A percentile compares a stretch with the other conserved stretches of the same genome.
Conservation (phyloP, 768 basidiomycete species). For the Tylopilus balloui region DNA sequence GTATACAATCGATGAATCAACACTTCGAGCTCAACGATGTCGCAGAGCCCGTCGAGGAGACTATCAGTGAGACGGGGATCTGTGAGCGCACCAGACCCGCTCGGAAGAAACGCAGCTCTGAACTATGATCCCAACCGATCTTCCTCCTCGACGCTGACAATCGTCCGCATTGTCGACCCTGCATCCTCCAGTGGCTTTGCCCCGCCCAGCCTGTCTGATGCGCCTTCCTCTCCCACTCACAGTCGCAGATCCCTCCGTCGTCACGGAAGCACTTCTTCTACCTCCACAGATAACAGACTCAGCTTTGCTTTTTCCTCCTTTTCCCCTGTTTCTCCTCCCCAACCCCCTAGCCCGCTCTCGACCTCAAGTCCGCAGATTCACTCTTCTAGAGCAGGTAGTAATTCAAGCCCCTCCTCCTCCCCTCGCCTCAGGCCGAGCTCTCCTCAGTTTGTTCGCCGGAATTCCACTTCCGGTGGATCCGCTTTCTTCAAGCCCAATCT, state of each 20-base stretch:
- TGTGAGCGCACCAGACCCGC: slow-evolving; percentile 63
- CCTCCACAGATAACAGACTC: slow-evolving; percentile 36
- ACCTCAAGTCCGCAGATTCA: slow-evolving; percentile 29
- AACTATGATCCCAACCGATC: slow-evolving; percentile 52
- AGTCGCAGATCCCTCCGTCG: slow-evolving; percentile 32
- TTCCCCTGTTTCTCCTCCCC: slow-evolving; percentile 26
- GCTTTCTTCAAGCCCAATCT: slow-evolving; percentile 46
- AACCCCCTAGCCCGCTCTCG: slow-evolving; percentile 18
- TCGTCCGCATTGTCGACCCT: slow-evolving; percentile 57
- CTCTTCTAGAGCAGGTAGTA: slow-evolving; percentile 26
- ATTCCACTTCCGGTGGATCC: slow-evolving; percentile 32
- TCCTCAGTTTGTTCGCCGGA: slow-evolving; percentile 33
- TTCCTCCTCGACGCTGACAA: slow-evolving; percentile 63
- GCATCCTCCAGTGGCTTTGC: slow-evolving; percentile 22
- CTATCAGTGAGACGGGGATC: slow-evolving; percentile 65
- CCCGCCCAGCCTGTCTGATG: slow-evolving; percentile 28
- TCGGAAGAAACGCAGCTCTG: slow-evolving; percentile 48
- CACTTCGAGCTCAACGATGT: slow-evolving; percentile 10
- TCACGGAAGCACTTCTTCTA: slow-evolving; percentile 28
- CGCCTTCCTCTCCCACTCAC: slow-evolving; percentile 22
- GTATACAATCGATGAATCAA: slow-evolving; percentile 1
- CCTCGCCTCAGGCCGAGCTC: slow-evolving; percentile 48
- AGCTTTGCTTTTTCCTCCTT: slow-evolving; percentile 71
- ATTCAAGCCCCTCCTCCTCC: slow-evolving; percentile 34
- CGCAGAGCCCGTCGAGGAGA: slow-evolving; percentile 20